These are phyloP conservation scores for Populus tomentosa DNA, from an alignment of 441 rosid species.

Conservation along the genomic window DNA sequence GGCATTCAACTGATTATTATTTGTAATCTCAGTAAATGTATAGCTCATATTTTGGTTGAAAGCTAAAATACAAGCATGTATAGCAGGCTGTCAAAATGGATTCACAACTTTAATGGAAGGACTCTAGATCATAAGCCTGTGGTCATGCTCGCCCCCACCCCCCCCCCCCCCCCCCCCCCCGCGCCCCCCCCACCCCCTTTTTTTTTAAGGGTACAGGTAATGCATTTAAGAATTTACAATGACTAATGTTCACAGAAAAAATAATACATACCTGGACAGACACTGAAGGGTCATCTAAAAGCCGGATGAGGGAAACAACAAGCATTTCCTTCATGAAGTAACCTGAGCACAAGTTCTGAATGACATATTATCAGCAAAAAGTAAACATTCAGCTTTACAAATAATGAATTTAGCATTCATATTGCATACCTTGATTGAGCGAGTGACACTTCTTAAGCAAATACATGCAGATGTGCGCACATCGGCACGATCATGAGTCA, in stretches of 20 bases:
- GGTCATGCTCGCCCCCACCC: no score
- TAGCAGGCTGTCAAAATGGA: neutral
- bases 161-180: no score
- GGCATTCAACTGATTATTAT: neutral
- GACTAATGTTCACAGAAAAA: neutral
- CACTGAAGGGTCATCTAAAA: constrained; percentile 55
- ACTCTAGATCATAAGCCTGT: no score
- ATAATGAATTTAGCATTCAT: constrained; percentile 11
- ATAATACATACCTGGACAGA: constrained; percentile 70
- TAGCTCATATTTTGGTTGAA: neutral
- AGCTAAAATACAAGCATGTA: neutral
- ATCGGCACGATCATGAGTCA: constrained; percentile 52
- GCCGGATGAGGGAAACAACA: constrained; percentile 63
- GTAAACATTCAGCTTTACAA: constrained; percentile 8
- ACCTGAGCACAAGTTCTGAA: constrained; percentile 96
- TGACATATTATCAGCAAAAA: constrained; percentile 33
- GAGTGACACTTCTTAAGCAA: constrained; percentile 73
- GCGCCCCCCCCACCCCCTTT: no score
- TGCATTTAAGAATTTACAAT: neutral
- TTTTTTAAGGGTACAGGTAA: neutral
- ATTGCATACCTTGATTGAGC: constrained; percentile 81
- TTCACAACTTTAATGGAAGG: neutral
- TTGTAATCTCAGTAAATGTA: neutral
- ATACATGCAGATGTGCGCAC: constrained; percentile 72
- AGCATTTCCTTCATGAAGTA: constrained; percentile 50